Conservation (phyloP, 2,329 filamentous ascomycete species). For the Peltaster fructicola region DNA sequence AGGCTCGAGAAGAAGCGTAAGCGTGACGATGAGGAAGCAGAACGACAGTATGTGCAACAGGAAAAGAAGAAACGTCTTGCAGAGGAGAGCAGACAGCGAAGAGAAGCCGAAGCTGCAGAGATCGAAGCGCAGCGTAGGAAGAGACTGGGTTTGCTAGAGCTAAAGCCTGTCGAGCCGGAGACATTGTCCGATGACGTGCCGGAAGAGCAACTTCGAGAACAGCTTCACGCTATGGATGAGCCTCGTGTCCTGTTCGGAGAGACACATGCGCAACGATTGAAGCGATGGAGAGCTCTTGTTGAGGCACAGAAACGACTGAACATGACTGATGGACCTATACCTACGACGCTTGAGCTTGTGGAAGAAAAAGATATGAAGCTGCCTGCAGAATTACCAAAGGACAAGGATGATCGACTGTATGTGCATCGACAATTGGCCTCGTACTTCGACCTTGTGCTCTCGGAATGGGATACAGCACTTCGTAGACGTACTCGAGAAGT, state of each 20-base stretch:
- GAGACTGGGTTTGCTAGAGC: conserved; percentile 62
- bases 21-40: conserved; percentile 66
- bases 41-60: conserved; percentile 50
- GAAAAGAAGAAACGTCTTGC: conserved; percentile 69
- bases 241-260: conserved; percentile 71
- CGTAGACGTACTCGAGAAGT: conserved; percentile 37
- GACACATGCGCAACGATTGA: conserved; percentile 47
- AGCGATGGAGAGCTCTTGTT: conserved; percentile 50
- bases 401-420: conserved; percentile 48
- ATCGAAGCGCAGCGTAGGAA: conserved; percentile 58
- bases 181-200: conserved; percentile 42
- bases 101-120: conserved; percentile 55
- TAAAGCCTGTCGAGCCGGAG: conserved; percentile 25
- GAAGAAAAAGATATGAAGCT: conserved; percentile 84
- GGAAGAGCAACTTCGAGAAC: conserved; percentile 50
- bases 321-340: conserved; percentile 61
- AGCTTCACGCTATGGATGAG: conserved; percentile 54
- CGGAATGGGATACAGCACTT: conserved; percentile 70
- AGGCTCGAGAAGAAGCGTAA: conserved; percentile 66
- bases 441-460: conserved; percentile 92
- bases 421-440: conserved; percentile 77
- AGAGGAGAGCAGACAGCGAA: conserved; percentile 53
- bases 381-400: conserved; percentile 40
- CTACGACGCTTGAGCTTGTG: conserved; percentile 64
- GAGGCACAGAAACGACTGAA: conserved; percentile 19